These are phyloP conservation scores for Neostapfia colusana DNA, from an alignment of 176 grass and related monocot species.

Conservation along the genomic window DNA sequence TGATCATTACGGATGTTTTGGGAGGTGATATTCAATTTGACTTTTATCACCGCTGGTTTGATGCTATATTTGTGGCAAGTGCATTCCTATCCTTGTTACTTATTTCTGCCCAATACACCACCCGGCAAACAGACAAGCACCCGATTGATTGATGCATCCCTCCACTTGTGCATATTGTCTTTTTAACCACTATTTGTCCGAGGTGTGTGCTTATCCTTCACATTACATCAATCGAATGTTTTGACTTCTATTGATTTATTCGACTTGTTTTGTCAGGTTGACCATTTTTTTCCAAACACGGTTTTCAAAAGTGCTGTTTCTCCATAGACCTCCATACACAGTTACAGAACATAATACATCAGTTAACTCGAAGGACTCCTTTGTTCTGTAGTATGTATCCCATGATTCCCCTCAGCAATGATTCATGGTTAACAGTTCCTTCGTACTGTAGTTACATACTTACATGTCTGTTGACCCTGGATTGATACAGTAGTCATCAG, in stretches of 20 bases:
- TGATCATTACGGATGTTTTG: slow-evolving; percentile 95
- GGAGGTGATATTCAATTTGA: slow-evolving; percentile 98
- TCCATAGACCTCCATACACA: slow-evolving; percentile 37
- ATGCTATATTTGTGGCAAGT: slow-evolving; percentile 95
- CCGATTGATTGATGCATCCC: slow-evolving; percentile 73
- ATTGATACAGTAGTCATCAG: not conserved
- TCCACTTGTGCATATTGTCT: slow-evolving; percentile 49
- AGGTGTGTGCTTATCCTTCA: slow-evolving; percentile 30
- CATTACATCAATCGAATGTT: slow-evolving; percentile 6
- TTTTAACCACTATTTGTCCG: slow-evolving; percentile 44
- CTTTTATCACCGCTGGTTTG: slow-evolving; percentile 98
- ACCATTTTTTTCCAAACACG: slow-evolving; percentile 36
- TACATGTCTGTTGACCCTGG: not conserved
- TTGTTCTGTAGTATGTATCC: slow-evolving; percentile 1
- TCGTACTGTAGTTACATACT: not conserved
- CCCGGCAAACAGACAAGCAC: slow-evolving; percentile 90
- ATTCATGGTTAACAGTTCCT: slow-evolving; percentile 29
- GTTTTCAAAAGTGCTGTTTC: slow-evolving; percentile 32
- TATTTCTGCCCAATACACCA: slow-evolving; percentile 88
- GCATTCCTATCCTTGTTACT: slow-evolving; percentile 90
- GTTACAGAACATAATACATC: slow-evolving; percentile 40
- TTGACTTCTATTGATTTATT: slow-evolving; percentile 22
- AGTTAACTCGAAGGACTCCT: slow-evolving; percentile 37
- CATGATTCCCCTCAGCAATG: not conserved
- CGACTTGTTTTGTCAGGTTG: slow-evolving; percentile 40